Percentiles rank a stretch among this genome's conserved stretches.
phyloP scores from a whole-genome alignment of 257 asterid species.

The Scutellaria galericulata region DNA sequence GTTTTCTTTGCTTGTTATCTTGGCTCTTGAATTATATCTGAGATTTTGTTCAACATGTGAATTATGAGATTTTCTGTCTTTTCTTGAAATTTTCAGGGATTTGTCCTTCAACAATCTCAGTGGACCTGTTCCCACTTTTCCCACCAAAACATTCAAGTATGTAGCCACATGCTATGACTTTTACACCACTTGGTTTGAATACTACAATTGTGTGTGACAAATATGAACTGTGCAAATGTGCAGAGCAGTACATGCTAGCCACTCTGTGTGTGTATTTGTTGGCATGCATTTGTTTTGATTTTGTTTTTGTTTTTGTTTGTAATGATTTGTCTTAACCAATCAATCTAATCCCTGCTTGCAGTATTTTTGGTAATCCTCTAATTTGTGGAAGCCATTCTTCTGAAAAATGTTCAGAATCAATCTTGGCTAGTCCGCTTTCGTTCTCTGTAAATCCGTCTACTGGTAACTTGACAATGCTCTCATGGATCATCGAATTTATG shows the following conservation, averaged over 20 bases:
- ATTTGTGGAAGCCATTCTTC: slow-evolving; percentile 74
- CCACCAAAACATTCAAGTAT: slow-evolving; percentile 87
- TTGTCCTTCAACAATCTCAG: slow-evolving; percentile 89
- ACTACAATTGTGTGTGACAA: slow-evolving; percentile 31
- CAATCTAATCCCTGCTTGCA: slow-evolving; percentile 31
- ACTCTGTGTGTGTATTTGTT: not conserved
- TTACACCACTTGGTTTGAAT: not conserved
- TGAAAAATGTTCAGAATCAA: slow-evolving; percentile 67
- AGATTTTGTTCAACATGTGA: slow-evolving; percentile 33
- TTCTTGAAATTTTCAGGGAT: slow-evolving; percentile 64
- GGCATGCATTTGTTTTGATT: not conserved
- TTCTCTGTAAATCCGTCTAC: slow-evolving; percentile 54
- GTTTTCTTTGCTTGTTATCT: slow-evolving; percentile 26
- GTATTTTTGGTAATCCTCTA: slow-evolving; percentile 80
- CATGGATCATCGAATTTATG: not conserved
- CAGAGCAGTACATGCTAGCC: not conserved
- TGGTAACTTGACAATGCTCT: slow-evolving; percentile 40
- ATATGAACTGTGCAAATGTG: not conserved
- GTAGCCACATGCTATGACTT: slow-evolving; percentile 27
- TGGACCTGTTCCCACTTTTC: slow-evolving; percentile 81
- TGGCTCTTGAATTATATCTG: slow-evolving; percentile 24
- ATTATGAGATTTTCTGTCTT: slow-evolving; percentile 33
- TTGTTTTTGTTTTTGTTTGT: not conserved
- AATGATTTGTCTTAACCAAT: slow-evolving; percentile 15
- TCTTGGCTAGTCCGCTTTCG: slow-evolving; percentile 60